Base-by-base conservation (phyloP, 2,329 filamentous ascomycete genomes). In the Fusarium zealandicum region DNA sequence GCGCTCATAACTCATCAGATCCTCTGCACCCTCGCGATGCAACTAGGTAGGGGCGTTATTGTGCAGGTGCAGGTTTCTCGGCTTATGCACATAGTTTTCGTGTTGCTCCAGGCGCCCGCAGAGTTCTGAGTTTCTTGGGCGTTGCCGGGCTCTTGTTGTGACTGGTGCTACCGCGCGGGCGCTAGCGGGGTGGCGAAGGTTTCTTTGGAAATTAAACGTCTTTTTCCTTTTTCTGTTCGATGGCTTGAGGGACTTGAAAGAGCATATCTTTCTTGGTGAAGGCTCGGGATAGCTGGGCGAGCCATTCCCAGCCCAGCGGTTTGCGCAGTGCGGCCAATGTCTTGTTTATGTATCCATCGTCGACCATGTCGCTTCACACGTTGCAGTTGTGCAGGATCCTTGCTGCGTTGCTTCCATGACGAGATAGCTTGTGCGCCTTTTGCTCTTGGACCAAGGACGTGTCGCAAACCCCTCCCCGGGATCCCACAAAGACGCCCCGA, bases 171-270 rank as follows among this genome's bases (percentile, higher is more conserved):
- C 41, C 33, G 14, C 27, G 43, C 59, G 55, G 59, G 59, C 59
- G 59, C 59, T 61, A 63, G 53, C 43, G 43, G 33, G 35, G 59
- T 63, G 59, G 59, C 40, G 44, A 63, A 43, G 37, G 43, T 43
- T 51, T 53, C 51, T 59, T 60, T 62, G 45, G 59, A 63, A 62
- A 63, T 63, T 62, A 56, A 62, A 56, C 51, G 36, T 44, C 49
- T 63, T 30, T 52, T 54, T 49, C 7, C 36, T 44, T 48, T n/a
- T 22, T 57, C 41, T 16, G 20, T 25, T 30, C 3, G 31, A 47
- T 28, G 30, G 42, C 42, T 52, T 35, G 16, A 31, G 35, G 17
- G n/a, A 13, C 28, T n/a, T 31, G 28, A 13, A 5, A 31, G 27
- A 31, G 28, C 28, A 31, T 36, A 11, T 36, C n/a, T 33, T 7